Evolutionary conservation across 768 basidiomycete species (phyloP).

Genomic region (Chalciporus chontae): DNA sequence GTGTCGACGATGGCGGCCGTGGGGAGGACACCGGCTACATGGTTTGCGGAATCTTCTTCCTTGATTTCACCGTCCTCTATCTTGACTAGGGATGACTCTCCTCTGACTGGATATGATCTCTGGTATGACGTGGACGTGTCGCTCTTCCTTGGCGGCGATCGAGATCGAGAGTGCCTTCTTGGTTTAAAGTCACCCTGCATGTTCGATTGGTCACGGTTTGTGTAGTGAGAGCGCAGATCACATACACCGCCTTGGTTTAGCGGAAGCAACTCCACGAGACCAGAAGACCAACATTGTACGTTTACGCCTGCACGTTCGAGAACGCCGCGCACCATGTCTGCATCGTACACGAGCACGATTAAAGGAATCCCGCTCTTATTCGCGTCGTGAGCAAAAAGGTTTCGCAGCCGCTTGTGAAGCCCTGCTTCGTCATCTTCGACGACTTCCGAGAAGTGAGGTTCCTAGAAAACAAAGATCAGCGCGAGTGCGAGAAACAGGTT

Average conservation of each 20-base stretch:
- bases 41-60: neutral
- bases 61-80: neutral
- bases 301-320: slow-evolving; percentile 43
- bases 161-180: slow-evolving; percentile 6
- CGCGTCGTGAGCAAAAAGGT: slow-evolving; percentile 19
- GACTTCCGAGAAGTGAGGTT: slow-evolving; percentile 17
- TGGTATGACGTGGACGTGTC: neutral
- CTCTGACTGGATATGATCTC: slow-evolving; percentile 1
- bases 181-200: slow-evolving; percentile 8
- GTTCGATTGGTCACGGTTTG: neutral
- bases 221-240: neutral
- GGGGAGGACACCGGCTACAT: neutral
- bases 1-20: slow-evolving; percentile 42
- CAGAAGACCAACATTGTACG: slow-evolving; percentile 37
- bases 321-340: slow-evolving; percentile 36
- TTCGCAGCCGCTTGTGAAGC: slow-evolving; percentile 15
- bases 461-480: slow-evolving; percentile 5
- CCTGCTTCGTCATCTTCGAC: slow-evolving; percentile 8
- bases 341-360: slow-evolving; percentile 46
- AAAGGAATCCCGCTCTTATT: slow-evolving; percentile 30
- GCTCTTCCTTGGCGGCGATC: slow-evolving; percentile 4
- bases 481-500: neutral
- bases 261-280: slow-evolving; percentile 28
- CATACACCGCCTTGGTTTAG: slow-evolving; percentile 7
- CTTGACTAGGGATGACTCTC: neutral